These are phyloP conservation scores for Peronospora farinosa DNA, from an alignment of 352 stramenopile genomes.

Conservation along the genomic window DNA sequence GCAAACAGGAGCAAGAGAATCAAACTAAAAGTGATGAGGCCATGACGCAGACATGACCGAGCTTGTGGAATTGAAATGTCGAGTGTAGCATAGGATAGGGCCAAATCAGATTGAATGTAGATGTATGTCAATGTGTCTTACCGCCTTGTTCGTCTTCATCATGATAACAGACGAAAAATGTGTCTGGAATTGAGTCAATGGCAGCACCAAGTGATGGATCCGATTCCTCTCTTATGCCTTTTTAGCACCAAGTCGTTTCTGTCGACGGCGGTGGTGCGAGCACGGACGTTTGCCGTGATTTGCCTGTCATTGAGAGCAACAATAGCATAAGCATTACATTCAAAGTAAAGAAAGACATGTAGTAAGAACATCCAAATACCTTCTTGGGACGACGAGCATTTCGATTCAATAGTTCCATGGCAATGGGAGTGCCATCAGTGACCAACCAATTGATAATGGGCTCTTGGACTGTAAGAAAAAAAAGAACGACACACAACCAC, in stretches of 20 bases:
- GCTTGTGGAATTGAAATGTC: conserved; percentile 15
- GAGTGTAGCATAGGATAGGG: conserved; percentile 41
- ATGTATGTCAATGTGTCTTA: conserved; percentile 29
- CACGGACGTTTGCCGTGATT: conserved; percentile 86
- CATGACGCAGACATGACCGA: conserved; percentile 27
- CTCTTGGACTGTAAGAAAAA: conserved; percentile 17
- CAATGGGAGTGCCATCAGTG: conserved; percentile 34
- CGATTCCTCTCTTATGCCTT: conserved; percentile 19
- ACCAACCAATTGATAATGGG: conserved; percentile 26
- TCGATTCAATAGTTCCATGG: conserved; percentile 78
- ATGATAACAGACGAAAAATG: conserved; percentile 4
- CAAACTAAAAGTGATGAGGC: conserved; percentile 35
- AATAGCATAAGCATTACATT: not conserved
- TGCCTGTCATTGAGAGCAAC: conserved; percentile 30
- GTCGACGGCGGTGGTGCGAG: conserved; percentile 70
- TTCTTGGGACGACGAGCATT: conserved; percentile 82
- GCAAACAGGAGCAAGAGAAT: conserved; percentile 30
- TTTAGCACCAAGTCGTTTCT: conserved; percentile 64
- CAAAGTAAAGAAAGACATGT: not conserved
- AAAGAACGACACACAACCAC: not conserved
- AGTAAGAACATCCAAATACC: conserved; percentile 18
- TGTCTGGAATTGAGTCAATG: conserved; percentile 13
- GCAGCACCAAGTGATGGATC: not conserved
- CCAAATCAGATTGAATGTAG: conserved; percentile 31
- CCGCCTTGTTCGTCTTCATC: not conserved